These are phyloP conservation scores for Bolboschoenus planiculmis DNA, from an alignment of 176 grass and related monocot species.

Conservation along the genomic window DNA sequence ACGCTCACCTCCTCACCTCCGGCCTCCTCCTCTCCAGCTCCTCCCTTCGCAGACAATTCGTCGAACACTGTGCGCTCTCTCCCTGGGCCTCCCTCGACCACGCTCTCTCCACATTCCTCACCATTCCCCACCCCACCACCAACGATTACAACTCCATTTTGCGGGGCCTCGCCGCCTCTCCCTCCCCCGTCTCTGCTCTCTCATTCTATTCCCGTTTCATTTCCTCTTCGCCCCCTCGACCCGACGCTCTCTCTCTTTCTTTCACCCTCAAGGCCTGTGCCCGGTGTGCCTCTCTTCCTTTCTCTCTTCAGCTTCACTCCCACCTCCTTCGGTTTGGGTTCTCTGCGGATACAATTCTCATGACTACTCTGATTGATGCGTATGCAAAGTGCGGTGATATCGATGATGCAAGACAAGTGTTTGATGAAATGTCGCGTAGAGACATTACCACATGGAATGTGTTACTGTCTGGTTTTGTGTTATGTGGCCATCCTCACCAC, in stretches of 20 bases:
- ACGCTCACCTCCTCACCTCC: constrained; percentile 56
- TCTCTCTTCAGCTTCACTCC: constrained; percentile 54
- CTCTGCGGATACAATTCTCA: constrained; percentile 37
- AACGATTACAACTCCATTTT: constrained; percentile 66
- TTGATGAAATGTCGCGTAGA: constrained; percentile 56
- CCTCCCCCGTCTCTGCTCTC: constrained; percentile 38
- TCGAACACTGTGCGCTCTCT: constrained; percentile 29
- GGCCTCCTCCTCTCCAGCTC: constrained; percentile 49
- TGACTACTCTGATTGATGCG: constrained; percentile 64
- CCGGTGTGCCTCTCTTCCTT: constrained; percentile 26
- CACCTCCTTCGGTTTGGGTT: constrained; percentile 47
- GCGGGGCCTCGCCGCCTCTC: constrained; percentile 47
- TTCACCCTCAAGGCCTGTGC: constrained; percentile 63
- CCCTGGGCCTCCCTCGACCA: constrained; percentile 40
- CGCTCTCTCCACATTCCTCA: constrained; percentile 47
- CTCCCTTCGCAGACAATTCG: constrained; percentile 30
- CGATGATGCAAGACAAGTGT: constrained; percentile 37
- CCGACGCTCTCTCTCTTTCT: constrained; percentile 75
- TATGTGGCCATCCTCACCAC: constrained; percentile 40
- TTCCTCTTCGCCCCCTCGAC: constrained; percentile 24
- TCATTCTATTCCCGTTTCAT: constrained; percentile 45
- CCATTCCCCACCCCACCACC: constrained; percentile 38
- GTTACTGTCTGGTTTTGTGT: constrained; percentile 50
- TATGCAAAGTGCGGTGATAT: constrained; percentile 51
- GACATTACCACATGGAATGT: constrained; percentile 82